Evolutionary conservation across 768 basidiomycete species (phyloP).

Genomic region (Termitomyces sp.): DNA sequence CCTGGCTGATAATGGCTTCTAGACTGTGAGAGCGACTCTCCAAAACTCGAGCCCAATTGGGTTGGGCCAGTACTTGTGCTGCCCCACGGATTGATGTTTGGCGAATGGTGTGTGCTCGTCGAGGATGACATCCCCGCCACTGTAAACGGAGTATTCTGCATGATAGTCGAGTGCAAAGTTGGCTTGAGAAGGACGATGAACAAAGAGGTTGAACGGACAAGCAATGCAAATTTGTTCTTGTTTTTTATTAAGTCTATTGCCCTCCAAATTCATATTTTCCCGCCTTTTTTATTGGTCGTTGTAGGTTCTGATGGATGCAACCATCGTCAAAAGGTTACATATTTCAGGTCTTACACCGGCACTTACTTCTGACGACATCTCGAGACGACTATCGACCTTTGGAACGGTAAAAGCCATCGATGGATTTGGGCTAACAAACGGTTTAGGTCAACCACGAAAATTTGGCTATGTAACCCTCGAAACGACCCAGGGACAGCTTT

Average conservation of each 20-base stretch:
- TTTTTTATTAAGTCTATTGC: background rate
- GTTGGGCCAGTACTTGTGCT: slow-evolving; percentile 30
- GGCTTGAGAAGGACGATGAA: background rate
- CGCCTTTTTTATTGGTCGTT: background rate
- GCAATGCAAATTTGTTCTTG: background rate
- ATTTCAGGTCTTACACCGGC: slow-evolving; percentile 71
- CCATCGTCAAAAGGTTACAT: slow-evolving; percentile 56
- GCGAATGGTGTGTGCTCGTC: slow-evolving; percentile 34
- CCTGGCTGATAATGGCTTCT: slow-evolving; percentile 77
- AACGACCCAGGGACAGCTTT: slow-evolving; percentile 49
- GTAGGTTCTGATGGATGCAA: slow-evolving; percentile 6
- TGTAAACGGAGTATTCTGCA: slow-evolving; percentile 43
- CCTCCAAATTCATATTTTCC: background rate
- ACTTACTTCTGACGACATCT: slow-evolving; percentile 52
- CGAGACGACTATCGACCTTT: slow-evolving; percentile 53
- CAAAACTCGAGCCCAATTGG: slow-evolving; percentile 44
- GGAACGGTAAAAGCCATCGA: slow-evolving; percentile 65
- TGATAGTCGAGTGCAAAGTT: slow-evolving; percentile 12
- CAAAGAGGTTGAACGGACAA: background rate
- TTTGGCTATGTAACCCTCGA: slow-evolving; percentile 74
- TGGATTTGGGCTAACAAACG: slow-evolving; percentile 62
- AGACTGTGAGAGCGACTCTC: slow-evolving; percentile 66
- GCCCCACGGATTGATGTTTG: slow-evolving; percentile 48
- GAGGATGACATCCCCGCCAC: slow-evolving; percentile 60
- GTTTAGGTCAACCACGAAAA: slow-evolving; percentile 57